phyloP scores from a whole-genome alignment of 768 basidiomycete genomes.

The Cubamyces sp. region DNA sequence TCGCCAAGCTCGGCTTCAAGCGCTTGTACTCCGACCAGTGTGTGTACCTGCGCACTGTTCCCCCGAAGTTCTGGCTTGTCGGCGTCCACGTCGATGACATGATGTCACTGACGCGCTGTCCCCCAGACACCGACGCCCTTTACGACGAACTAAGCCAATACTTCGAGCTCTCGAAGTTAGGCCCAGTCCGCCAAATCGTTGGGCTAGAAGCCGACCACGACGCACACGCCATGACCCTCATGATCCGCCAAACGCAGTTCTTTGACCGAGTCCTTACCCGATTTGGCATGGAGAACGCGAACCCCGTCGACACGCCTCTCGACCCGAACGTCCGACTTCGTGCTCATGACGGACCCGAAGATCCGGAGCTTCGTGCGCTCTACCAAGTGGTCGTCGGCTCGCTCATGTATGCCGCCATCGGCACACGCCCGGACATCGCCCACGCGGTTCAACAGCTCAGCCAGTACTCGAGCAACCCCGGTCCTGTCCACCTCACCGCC shows the following conservation, averaged over 20 bases:
- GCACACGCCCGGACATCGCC: slow-evolving; percentile 29
- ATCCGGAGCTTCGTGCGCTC: slow-evolving; percentile 13
- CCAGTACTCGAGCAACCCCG: slow-evolving; percentile 21
- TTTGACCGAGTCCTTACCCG: slow-evolving; percentile 25
- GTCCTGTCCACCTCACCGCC: slow-evolving; percentile 28
- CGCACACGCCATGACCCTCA: slow-evolving; percentile 9
- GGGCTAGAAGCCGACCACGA: slow-evolving; percentile 23
- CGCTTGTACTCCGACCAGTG: not conserved
- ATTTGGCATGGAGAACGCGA: slow-evolving; percentile 31
- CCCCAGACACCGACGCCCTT: not conserved
- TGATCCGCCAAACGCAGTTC: slow-evolving; percentile 30
- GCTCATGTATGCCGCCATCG: slow-evolving; percentile 23
- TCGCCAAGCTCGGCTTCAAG: not conserved
- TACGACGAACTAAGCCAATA: not conserved
- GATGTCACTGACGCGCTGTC: not conserved
- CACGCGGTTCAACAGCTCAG: slow-evolving; percentile 22
- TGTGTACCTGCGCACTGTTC: not conserved
- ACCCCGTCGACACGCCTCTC: slow-evolving; percentile 30
- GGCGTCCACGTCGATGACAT: slow-evolving; percentile 18
- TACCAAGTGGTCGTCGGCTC: slow-evolving; percentile 25
- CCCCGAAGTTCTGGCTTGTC: too few species aligned
- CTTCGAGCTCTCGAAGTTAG: slow-evolving; percentile 8
- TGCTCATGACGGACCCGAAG: slow-evolving; percentile 4
- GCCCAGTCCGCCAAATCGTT: slow-evolving; percentile 2
- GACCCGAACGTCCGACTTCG: slow-evolving; percentile 14